These are phyloP conservation scores for Elsinoe australis DNA, from an alignment of 2,329 filamentous ascomycete genomes.

Conservation along the genomic window DNA sequence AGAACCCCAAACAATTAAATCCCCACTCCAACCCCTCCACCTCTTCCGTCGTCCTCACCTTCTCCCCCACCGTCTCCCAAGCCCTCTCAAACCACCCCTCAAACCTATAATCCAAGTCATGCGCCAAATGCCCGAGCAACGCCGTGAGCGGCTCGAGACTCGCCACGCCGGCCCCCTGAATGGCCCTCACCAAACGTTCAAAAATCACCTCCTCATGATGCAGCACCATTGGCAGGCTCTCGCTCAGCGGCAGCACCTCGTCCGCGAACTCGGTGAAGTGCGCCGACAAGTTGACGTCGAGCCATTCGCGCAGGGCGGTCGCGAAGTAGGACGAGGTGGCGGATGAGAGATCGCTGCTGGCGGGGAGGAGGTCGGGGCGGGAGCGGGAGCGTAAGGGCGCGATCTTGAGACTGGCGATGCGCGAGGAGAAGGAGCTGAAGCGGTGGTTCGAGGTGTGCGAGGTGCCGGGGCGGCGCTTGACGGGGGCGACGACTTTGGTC, in stretches of 20 bases:
- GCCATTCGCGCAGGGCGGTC: slow-evolving; percentile 77
- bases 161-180: slow-evolving; percentile 68
- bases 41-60: slow-evolving; percentile 61
- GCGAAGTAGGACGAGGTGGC: slow-evolving; percentile 81
- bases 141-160: slow-evolving; percentile 79
- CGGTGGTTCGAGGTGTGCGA: slow-evolving; percentile 73
- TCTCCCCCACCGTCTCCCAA: slow-evolving; percentile 66
- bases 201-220: slow-evolving; percentile 85
- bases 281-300: slow-evolving; percentile 80
- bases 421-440: slow-evolving; percentile 85
- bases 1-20: slow-evolving; percentile 85
- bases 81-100: slow-evolving; percentile 77
- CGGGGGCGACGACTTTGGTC: slow-evolving; percentile 46
- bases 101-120: slow-evolving; percentile 79
- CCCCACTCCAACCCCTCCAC: slow-evolving; percentile 96
- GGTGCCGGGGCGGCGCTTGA: slow-evolving; percentile 55
- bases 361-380: slow-evolving; percentile 23
- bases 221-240: slow-evolving; percentile 84
- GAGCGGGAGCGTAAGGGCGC: slow-evolving; percentile 79
- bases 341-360: slow-evolving; percentile 70
- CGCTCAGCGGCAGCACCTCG: slow-evolving; percentile 67
- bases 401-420: slow-evolving; percentile 85
- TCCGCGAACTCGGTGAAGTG: slow-evolving; percentile 70
- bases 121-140: slow-evolving; percentile 87
- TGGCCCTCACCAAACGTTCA: slow-evolving; percentile 64